These are phyloP conservation scores for Rhinocladiella mackenziei DNA, from an alignment of 2,329 filamentous ascomycete species.

Conservation along the genomic window DNA sequence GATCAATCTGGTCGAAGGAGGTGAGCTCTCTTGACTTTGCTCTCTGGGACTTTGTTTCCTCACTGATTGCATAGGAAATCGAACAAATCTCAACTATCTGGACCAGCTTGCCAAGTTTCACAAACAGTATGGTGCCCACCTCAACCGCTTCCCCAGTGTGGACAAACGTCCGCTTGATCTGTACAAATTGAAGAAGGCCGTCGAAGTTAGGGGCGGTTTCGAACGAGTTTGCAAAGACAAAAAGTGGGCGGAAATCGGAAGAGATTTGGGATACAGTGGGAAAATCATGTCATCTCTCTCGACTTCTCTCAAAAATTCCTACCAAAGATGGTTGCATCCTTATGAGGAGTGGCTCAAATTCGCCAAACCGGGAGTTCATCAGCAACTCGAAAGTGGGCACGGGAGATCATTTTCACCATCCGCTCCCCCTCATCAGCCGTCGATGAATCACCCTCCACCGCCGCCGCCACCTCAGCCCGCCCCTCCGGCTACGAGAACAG, in stretches of 20 bases:
- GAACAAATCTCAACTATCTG: conserved; percentile 91
- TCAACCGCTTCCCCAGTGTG: conserved; percentile 91
- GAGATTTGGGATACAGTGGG: conserved; percentile 93
- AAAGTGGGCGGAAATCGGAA: conserved; percentile 98
- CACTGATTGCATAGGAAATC: conserved; percentile 63
- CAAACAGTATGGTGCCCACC: conserved; percentile 89
- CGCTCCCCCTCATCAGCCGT: conserved; percentile 64
- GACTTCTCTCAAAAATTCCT: conserved; percentile 96
- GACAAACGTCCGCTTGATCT: conserved; percentile 96
- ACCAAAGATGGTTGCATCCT: conserved; percentile 91
- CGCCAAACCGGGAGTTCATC: conserved; percentile 93
- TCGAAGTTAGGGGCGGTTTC: conserved; percentile 90
- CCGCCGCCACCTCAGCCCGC: conserved; percentile 40
- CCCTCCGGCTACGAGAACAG: conserved; percentile 43
- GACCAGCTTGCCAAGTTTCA: conserved; percentile 95
- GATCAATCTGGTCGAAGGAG: conserved; percentile 96
- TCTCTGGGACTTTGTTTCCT: conserved; percentile 1
- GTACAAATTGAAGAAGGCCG: conserved; percentile 93
- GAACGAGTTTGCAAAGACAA: conserved; percentile 94
- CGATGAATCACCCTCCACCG: conserved; percentile 57
- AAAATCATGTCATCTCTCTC: conserved; percentile 99
- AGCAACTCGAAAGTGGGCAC: conserved; percentile 88
- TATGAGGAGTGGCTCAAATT: conserved; percentile 92
- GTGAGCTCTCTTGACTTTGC: conserved; percentile 52
- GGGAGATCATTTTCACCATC: conserved; percentile 77